A percentile compares a stretch with the other conserved stretches of the same genome.
These are phyloP conservation scores for Thalassiosira exigua DNA, from an alignment of 352 stramenopile species.

Conservation along the genomic window DNA sequence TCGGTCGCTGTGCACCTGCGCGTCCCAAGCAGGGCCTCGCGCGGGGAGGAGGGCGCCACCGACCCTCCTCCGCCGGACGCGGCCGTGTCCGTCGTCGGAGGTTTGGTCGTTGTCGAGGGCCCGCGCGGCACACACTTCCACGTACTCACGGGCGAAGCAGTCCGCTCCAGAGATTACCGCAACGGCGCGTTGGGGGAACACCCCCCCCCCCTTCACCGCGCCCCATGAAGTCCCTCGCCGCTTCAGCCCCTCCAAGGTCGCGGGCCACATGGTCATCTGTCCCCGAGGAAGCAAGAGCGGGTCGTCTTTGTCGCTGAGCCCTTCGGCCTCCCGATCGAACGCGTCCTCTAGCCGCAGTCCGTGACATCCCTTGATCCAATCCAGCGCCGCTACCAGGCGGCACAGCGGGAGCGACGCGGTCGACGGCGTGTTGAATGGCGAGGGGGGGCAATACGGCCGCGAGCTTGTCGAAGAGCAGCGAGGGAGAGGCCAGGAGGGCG, in stretches of 20 bases:
- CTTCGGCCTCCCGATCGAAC: background rate
- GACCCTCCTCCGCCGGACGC: constrained; percentile 8
- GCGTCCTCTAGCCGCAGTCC: constrained; percentile 32
- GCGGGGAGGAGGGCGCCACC: constrained; percentile 21
- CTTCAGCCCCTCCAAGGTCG: constrained; percentile 36
- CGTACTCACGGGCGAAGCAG: constrained; percentile 41
- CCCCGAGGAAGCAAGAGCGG: constrained; percentile 35
- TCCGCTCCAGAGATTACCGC: background rate
- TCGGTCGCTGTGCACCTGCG: constrained; percentile 47
- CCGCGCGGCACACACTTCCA: constrained; percentile 36
- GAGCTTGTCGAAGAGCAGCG: constrained; percentile 40
- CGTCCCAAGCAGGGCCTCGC: constrained; percentile 62
- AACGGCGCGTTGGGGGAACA: constrained; percentile 49
- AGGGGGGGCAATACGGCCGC: constrained; percentile 56
- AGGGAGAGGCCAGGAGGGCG: constrained; percentile 23
- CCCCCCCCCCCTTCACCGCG: background rate
- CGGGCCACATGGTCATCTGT: constrained; percentile 53
- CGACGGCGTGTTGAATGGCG: background rate
- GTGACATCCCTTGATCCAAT: constrained; percentile 57
- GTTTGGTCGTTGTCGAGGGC: constrained; percentile 9
- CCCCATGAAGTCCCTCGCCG: constrained; percentile 8
- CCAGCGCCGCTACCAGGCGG: constrained; percentile 40
- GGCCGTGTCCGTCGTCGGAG: background rate
- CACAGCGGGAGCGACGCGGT: constrained; percentile 25
- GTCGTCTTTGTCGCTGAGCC: constrained; percentile 28